Evolutionary conservation across 1,284 basidiomycete species (phyloP).

Genomic region (Rhodotorula sp.): DNA sequence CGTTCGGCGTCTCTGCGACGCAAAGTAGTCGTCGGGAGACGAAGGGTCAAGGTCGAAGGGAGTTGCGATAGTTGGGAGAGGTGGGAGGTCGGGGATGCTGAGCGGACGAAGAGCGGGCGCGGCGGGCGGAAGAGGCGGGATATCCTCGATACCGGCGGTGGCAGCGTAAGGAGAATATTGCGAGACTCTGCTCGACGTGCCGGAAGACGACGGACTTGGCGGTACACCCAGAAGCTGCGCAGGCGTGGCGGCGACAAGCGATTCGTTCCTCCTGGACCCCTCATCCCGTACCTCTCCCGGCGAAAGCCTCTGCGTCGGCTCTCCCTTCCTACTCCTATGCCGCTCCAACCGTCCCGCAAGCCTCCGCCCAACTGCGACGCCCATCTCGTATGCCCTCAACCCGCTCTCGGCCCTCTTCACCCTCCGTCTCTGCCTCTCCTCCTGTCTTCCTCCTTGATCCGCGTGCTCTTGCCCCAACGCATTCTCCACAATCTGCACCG

Average conservation of each 20-base stretch:
- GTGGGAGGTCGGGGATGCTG: not conserved
- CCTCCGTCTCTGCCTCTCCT: constrained; percentile 12
- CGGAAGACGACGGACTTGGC: not conserved
- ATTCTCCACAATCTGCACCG: constrained; percentile 2
- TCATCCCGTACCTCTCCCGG: not conserved
- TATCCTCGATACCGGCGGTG: not conserved
- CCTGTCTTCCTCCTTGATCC: not conserved
- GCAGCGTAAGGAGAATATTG: not conserved
- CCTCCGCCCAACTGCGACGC: constrained; percentile 4
- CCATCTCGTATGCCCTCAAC: constrained; percentile 23
- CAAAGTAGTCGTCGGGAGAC: constrained; percentile 20
- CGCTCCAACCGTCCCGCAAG: constrained; percentile 17
- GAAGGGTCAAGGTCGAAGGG: not conserved
- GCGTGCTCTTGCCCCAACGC: not conserved
- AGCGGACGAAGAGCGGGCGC: constrained; percentile 1
- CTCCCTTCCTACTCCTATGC: not conserved
- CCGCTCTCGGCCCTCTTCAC: constrained; percentile 29
- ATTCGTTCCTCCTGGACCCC: not conserved
- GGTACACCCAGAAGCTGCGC: constrained; percentile 13
- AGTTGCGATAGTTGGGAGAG: not conserved
- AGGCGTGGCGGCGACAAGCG: constrained; percentile 12
- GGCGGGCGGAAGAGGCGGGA: not conserved
- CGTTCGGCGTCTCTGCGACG: not conserved
- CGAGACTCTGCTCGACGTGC: not conserved
- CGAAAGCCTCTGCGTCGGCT: too few species aligned